These are phyloP conservation scores for Hawksworthiomyces lignivorus DNA, from an alignment of 2,329 filamentous ascomycete genomes.

Conservation along the genomic window DNA sequence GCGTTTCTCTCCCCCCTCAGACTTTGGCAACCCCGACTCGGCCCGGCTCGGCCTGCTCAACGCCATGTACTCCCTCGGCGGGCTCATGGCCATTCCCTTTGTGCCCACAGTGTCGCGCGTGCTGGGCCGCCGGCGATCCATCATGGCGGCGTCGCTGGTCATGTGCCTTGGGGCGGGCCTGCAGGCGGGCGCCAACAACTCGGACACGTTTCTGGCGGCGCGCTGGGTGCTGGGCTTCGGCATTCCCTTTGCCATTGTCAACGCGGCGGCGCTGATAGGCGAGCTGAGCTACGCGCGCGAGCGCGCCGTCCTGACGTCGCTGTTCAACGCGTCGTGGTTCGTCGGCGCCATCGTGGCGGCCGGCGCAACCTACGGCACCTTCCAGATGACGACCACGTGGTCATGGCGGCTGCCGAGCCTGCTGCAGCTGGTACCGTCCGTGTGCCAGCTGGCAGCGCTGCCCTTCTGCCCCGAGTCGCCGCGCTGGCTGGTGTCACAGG, in stretches of 20 bases:
- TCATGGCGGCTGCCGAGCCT: constrained; percentile 33
- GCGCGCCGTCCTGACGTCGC: constrained; percentile 63
- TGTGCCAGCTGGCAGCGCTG: constrained; percentile 9
- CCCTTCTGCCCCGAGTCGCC: constrained; percentile 5
- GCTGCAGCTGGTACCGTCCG: constrained; percentile 26
- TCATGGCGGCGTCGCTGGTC: constrained; percentile 60
- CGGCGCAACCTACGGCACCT: constrained; percentile 63
- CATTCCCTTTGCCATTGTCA: constrained; percentile 36
- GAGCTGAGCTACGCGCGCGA: constrained; percentile 74
- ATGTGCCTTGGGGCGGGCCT: constrained; percentile 66
- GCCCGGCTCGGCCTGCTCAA: constrained; percentile 24
- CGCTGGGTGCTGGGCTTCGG: constrained; percentile 61
- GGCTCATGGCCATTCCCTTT: constrained; percentile 7
- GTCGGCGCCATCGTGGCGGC: constrained; percentile 64
- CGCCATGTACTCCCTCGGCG: constrained; percentile 2
- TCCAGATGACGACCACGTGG: constrained; percentile 14
- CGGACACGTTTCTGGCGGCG: constrained; percentile 60
- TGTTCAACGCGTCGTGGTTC: constrained; percentile 79
- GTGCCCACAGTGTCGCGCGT: constrained; percentile 35
- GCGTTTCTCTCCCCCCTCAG: too few species aligned
- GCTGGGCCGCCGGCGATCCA: constrained; percentile 64
- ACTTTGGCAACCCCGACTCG: constrained; percentile 22
- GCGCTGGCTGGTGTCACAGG: not conserved
- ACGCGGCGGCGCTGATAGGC: constrained; percentile 10
- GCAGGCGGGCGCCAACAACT: constrained; percentile 57